Evolutionary conservation across 2,329 filamentous ascomycete species (phyloP), one percentile per base, ranked within the genome.

Genomic region (Neopestalotiopsis rosae): DNA sequence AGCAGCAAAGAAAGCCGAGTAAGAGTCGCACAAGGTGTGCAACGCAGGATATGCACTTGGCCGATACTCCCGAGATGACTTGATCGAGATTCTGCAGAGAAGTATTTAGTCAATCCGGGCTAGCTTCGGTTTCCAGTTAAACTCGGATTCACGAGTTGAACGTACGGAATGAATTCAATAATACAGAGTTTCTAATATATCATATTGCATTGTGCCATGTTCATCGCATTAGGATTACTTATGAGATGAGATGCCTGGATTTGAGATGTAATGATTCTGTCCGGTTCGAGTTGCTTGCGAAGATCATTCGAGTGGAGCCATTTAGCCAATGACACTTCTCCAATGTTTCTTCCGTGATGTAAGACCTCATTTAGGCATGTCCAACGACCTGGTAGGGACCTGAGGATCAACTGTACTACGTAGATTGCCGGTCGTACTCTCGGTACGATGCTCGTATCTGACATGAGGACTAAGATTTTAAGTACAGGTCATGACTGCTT

Each of bases 1-100:
- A 71, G 79, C 82, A 57, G 86, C 84, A 40, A 83, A 84, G 73
- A 84, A 86, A 71, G 82, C 81, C 70, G 83, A 87, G 73, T 86
- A 79, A 75, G 65, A 68, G 70, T 58, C 45, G 17, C 45, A 52
- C 45, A 52, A n/a, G 45, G n/a, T 17, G 14, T 52, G 45, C 45
- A 52, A 49, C 59, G 73, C 73, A 65, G 40, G 64, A 57, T 58
- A 71, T 72, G 70, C 70, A 71, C 59, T 68, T 68, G 68, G 65
- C 71, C 73, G 70, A 73, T 59, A 56, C 70, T 69, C 72, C 73
- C 72, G 75, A 75, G 71, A 75, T 74, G 76, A 69, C 38, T 69
- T 70, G 68, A 65, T 72, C 67, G 64, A 67, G 14, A 40, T 62
- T 40, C 12, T 61, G 28, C 32, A n/a, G 34, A 61, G 59, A 62